Conservation (phyloP, 1,284 basidiomycete species). For the Sphaerobolus stellatus region DNA sequence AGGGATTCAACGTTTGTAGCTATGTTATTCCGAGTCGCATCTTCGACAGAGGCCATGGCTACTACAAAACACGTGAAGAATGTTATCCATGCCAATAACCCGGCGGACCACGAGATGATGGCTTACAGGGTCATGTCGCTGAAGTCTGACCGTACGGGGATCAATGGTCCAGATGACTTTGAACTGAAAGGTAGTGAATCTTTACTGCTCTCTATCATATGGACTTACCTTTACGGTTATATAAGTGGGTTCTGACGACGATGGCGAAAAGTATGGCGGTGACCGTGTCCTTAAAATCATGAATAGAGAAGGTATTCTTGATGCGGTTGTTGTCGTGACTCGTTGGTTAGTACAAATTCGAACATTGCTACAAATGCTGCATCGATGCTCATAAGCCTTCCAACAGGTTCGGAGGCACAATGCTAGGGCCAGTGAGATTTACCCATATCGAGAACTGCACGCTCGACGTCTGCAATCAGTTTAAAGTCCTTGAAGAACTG, state of each 20-base stretch:
- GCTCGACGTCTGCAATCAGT: slow-evolving; percentile 65
- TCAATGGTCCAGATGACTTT: slow-evolving; percentile 70
- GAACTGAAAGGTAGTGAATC: slow-evolving; percentile 41
- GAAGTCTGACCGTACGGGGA: slow-evolving; percentile 62
- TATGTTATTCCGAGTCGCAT: slow-evolving; percentile 53
- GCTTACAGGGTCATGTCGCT: slow-evolving; percentile 76
- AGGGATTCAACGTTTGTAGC: slow-evolving; percentile 68
- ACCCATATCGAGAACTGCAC: slow-evolving; percentile 75
- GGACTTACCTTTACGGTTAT: background rate
- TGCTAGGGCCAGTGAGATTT: slow-evolving; percentile 72
- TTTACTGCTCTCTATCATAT: background rate
- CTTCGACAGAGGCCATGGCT: slow-evolving; percentile 46
- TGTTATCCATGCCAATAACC: slow-evolving; percentile 51
- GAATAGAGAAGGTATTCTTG: slow-evolving; percentile 56
- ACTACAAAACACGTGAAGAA: slow-evolving; percentile 50
- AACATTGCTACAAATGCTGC: too few species aligned
- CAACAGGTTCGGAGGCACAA: slow-evolving; percentile 73
- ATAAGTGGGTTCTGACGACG: slow-evolving; percentile 57
- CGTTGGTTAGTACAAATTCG: slow-evolving; percentile 52
- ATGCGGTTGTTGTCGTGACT: slow-evolving; percentile 69
- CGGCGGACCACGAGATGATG: slow-evolving; percentile 67
- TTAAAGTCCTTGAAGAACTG: slow-evolving; percentile 65
- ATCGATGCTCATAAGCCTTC: background rate
- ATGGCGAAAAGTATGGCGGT: slow-evolving; percentile 71
- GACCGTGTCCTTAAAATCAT: slow-evolving; percentile 65